These are phyloP conservation scores for Flaveria sonorensis DNA, from an alignment of 129 eudicot genomes.

Conservation along the genomic window DNA sequence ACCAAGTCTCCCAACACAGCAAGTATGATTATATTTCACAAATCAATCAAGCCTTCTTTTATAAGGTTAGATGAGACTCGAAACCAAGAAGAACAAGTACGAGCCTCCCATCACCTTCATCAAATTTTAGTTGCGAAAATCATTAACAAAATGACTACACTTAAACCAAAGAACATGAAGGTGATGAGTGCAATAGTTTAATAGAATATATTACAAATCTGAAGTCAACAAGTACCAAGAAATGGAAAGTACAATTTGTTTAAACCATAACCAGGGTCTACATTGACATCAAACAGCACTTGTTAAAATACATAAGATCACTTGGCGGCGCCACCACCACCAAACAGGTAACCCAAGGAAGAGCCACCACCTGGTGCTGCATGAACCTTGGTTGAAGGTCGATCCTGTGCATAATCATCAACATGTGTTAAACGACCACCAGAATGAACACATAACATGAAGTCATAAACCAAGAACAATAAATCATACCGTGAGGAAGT, in stretches of 20 bases:
- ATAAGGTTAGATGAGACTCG: no score
- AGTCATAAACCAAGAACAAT: not conserved
- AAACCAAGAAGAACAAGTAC: no score
- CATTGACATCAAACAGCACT: constrained; percentile 34
- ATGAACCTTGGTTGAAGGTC: constrained; percentile 76
- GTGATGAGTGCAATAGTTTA: constrained; percentile 11
- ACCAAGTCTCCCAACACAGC: no score
- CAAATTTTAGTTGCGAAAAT: not conserved
- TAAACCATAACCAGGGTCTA: constrained; percentile 37
- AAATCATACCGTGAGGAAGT: constrained; percentile 72
- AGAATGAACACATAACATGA: not conserved
- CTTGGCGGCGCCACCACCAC: constrained; percentile 46
- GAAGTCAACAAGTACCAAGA: constrained; percentile 38
- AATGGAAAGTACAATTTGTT: constrained; percentile 36
- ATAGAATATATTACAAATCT: constrained; percentile 41
- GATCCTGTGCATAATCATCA: constrained; percentile 42
- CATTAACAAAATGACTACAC: not conserved
- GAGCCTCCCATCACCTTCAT: not conserved
- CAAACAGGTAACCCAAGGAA: constrained; percentile 66
- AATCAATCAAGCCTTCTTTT: no score
- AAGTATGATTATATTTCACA: no score
- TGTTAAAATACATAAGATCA: constrained; percentile 23
- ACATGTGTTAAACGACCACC: not conserved
- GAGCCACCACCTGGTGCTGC: constrained; percentile 83
- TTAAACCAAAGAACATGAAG: constrained; percentile 15